Conservation (phyloP, 305 asterid genomes). For the Fraxinus angustifolia region DNA sequence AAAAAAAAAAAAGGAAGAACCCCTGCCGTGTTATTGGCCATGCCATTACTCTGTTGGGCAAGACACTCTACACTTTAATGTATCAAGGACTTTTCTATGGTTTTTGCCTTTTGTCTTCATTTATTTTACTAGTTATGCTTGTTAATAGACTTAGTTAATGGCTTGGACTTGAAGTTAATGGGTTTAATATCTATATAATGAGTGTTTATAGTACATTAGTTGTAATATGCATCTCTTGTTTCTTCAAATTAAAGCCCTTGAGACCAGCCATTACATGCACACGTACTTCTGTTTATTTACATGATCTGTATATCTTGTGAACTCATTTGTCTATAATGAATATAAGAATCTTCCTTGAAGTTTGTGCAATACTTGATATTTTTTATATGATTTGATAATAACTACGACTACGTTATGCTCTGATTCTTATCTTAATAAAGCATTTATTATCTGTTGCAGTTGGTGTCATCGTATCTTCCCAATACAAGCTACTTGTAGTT, state of each 20-base stretch:
- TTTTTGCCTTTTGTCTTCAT: neutral
- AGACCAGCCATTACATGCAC: neutral
- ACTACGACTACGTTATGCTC: neutral
- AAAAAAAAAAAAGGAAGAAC: neutral
- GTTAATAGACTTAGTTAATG: neutral
- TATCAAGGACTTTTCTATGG: neutral
- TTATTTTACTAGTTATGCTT: neutral
- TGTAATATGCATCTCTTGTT: neutral
- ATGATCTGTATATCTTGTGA: neutral
- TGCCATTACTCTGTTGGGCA: neutral
- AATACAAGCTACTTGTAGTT: conserved; percentile 41
- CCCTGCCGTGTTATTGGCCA: neutral
- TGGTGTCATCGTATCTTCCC: conserved; percentile 56
- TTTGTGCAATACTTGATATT: neutral
- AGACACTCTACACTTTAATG: neutral
- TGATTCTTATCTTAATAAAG: neutral
- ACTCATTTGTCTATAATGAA: neutral
- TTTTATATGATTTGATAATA: neutral
- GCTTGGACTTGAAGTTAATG: neutral
- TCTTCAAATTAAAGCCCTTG: neutral
- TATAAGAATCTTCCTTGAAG: neutral
- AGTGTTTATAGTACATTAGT: neutral
- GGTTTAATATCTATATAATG: neutral
- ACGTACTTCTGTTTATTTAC: neutral
- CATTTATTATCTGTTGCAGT: conserved; percentile 27